Evolutionary conservation across 257 asterid genomes (phyloP).

Genomic region (Ilex asprella): DNA sequence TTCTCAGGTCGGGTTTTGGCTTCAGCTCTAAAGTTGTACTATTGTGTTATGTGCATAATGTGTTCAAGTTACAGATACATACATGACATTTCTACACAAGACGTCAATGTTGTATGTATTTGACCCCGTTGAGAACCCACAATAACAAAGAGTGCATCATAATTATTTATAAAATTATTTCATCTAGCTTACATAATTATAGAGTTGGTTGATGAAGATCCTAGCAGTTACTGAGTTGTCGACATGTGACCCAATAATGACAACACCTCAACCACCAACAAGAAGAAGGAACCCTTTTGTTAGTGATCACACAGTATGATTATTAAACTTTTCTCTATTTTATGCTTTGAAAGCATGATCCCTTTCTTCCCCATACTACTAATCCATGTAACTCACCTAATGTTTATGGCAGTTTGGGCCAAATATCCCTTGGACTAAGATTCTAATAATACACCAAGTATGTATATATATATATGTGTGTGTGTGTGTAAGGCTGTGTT

Average conservation of each 20-base stretch:
- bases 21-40: no score
- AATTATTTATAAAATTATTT: conserved; percentile 6
- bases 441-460: no score
- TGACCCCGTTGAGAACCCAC: no score
- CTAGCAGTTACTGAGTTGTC: conserved; percentile 24
- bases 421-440: no score
- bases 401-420: not conserved
- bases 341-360: conserved; percentile 4
- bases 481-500: no score
- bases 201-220: conserved; percentile 43
- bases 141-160: conserved; percentile 2
- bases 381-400: conserved; percentile 1
- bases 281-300: conserved; percentile 4
- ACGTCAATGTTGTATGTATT: no score
- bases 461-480: no score
- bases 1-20: no score
- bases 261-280: conserved; percentile 33
- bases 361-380: not conserved
- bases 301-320: not conserved
- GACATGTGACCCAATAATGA: conserved; percentile 53
- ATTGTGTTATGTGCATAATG: no score
- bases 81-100: no score
- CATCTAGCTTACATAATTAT: conserved; percentile 24
- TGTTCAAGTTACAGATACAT: no score
- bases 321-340: conserved; percentile 1